Conservation (phyloP, 257 asterid genomes). For the Parsonsia alboflavescens region DNA sequence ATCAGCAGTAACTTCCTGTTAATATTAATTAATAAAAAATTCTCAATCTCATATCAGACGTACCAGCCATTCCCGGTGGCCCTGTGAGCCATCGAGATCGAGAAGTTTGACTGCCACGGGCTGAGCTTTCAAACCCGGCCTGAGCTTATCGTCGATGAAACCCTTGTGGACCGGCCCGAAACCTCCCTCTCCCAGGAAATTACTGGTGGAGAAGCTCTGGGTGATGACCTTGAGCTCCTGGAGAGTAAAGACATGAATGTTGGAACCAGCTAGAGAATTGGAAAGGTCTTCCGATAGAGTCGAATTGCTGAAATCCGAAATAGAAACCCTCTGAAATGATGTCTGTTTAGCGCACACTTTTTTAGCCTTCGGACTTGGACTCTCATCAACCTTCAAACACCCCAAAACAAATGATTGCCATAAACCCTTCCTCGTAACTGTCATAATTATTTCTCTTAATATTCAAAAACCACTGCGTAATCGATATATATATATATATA, state of each 20-base stretch:
- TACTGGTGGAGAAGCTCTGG: slow-evolving; percentile 61
- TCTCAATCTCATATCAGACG: neutral
- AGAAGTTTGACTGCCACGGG: slow-evolving; percentile 93
- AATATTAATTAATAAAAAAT: too few relatives aligned
- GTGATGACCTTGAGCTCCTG: slow-evolving; percentile 82
- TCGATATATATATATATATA: too few relatives aligned
- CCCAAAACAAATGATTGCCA: slow-evolving; percentile 50
- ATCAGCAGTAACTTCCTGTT: too few relatives aligned
- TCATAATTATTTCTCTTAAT: slow-evolving; percentile 9
- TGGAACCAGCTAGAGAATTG: slow-evolving; percentile 67
- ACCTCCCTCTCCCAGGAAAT: slow-evolving; percentile 89
- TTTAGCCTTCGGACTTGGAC: slow-evolving; percentile 17
- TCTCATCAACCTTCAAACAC: slow-evolving; percentile 39
- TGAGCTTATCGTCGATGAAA: slow-evolving; percentile 71
- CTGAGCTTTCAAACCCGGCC: slow-evolving; percentile 87
- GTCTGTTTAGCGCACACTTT: slow-evolving; percentile 23
- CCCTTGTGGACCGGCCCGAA: slow-evolving; percentile 98
- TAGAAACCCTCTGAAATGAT: slow-evolving; percentile 54
- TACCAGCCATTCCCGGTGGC: slow-evolving; percentile 98
- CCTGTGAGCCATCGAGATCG: slow-evolving; percentile 86
- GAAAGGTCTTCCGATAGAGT: slow-evolving; percentile 71
- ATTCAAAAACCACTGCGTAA: neutral
- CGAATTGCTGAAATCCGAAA: slow-evolving; percentile 54
- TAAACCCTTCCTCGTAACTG: slow-evolving; percentile 33
- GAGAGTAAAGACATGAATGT: slow-evolving; percentile 58